Evolutionary conservation across 495 filamentous ascomycete genomes (phyloP).

Genomic region (Lichenothelia convexa): DNA sequence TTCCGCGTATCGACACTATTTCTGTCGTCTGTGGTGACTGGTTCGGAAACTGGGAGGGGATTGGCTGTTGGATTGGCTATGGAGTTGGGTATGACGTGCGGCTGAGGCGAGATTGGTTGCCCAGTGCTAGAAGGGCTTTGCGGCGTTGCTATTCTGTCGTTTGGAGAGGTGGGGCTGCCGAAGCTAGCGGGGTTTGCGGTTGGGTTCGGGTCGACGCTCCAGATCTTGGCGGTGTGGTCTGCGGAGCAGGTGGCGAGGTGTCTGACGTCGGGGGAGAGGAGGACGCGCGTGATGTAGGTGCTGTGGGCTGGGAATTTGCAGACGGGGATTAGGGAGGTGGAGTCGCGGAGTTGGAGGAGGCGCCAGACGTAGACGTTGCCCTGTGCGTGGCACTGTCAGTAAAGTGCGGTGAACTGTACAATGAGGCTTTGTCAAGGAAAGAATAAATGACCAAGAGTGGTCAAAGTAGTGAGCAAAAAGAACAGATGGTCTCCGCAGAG

Average conservation of each 20-base stretch:
- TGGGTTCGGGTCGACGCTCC: slow-evolving; percentile 51
- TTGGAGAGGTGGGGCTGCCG: no score
- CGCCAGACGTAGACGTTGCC: slow-evolving; percentile 96
- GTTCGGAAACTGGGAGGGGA: slow-evolving; percentile 14
- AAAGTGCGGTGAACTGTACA: not conserved
- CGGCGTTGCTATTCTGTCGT: no score
- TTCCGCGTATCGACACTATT: no score
- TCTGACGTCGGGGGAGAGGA: slow-evolving; percentile 92
- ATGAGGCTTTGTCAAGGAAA: slow-evolving; percentile 2
- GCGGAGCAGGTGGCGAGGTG: slow-evolving; percentile 94
- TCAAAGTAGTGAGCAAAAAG: no score
- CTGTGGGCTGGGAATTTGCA: slow-evolving; percentile 86
- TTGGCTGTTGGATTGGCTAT: slow-evolving; percentile 11
- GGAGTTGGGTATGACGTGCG: slow-evolving; percentile 11
- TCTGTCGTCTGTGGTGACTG: slow-evolving; percentile 4
- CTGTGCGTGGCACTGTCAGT: slow-evolving; percentile 25
- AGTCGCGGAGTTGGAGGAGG: slow-evolving; percentile 63
- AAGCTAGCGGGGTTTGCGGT: slow-evolving; percentile 14
- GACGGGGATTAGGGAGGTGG: slow-evolving; percentile 75
- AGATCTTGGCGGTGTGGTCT: slow-evolving; percentile 95
- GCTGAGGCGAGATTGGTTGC: slow-evolving; percentile 10
- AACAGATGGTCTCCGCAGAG: no score
- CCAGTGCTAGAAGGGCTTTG: no score
- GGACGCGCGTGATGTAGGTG: slow-evolving; percentile 84
- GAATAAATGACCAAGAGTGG: no score